A percentile compares a stretch with the other conserved stretches of the same genome.
Conservation (phyloP, 2,329 filamentous ascomycete genomes). For the Botrytis sinoallii region DNA sequence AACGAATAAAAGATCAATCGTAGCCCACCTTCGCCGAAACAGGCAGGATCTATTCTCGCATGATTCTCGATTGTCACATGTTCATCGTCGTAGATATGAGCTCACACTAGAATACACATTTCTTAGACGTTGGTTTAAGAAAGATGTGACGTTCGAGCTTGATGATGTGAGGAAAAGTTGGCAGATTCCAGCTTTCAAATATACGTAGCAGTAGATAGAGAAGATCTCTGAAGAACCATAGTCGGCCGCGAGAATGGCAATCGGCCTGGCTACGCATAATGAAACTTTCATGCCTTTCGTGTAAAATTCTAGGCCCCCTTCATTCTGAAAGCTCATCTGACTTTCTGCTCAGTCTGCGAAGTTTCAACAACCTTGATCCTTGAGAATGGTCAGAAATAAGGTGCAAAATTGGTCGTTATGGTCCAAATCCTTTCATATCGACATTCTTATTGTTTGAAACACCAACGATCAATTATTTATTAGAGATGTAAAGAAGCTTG, state of each 20-base stretch:
- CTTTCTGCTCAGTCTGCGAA: neutral
- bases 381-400: neutral
- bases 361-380: neutral
- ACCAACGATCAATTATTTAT: neutral
- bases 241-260: neutral
- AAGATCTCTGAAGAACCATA: neutral
- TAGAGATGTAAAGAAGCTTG: neutral
- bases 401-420: neutral
- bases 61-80: neutral
- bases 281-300: neutral
- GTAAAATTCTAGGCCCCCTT: neutral
- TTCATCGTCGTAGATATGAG: neutral
- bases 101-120: neutral
- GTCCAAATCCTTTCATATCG: neutral
- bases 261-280: neutral
- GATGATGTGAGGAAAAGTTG: neutral
- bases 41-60: neutral
- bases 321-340: neutral
- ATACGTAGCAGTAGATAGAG: constrained; percentile 4
- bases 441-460: neutral
- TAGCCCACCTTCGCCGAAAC: neutral
- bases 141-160: neutral
- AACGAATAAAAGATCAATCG: no score
- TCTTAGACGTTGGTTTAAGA: neutral
- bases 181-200: constrained; percentile 9